phyloP scores from a whole-genome alignment of 2,329 filamentous ascomycete species.

The Ophiocordyceps camponoti-floridani region DNA sequence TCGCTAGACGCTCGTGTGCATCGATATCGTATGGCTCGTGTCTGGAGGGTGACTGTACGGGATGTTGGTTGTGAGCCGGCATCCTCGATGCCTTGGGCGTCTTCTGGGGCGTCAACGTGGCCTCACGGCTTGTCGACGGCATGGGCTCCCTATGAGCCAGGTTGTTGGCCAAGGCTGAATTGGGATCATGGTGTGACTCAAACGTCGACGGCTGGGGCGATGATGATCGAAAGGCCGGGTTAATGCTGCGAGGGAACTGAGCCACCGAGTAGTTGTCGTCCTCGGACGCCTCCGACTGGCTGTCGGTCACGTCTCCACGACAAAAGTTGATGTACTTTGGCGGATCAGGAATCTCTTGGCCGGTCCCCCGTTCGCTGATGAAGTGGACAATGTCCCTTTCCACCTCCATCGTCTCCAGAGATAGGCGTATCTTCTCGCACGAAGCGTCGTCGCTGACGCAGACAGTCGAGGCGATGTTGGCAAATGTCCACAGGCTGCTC shows the following conservation, averaged over 20 bases:
- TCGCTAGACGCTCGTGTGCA: constrained; percentile 42
- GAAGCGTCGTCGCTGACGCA: constrained; percentile 95
- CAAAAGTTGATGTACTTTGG: constrained; percentile 99
- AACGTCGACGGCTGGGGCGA: constrained; percentile 89
- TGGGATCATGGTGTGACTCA: constrained; percentile 79
- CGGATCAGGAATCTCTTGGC: constrained; percentile 91
- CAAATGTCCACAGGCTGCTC: constrained; percentile 94
- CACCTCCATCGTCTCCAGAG: constrained; percentile 88
- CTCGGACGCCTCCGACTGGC: constrained; percentile 65
- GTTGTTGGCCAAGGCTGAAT: constrained; percentile 53
- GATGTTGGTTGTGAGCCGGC: constrained; percentile 6
- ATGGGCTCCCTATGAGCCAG: constrained; percentile 39
- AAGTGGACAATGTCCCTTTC: constrained; percentile 85
- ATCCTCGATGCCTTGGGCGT: constrained; percentile 4
- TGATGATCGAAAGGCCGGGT: constrained; percentile 86
- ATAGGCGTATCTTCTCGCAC: constrained; percentile 88
- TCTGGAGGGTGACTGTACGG: constrained; percentile 4
- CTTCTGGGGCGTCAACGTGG: constrained; percentile 32
- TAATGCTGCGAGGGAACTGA: constrained; percentile 88
- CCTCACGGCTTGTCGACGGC: constrained; percentile 28
- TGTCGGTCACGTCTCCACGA: constrained; percentile 68
- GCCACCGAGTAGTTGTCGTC: constrained; percentile 87
- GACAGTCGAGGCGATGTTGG: constrained; percentile 91
- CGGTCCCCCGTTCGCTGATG: constrained; percentile 77
- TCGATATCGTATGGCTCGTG: constrained; percentile 22